Base-by-base conservation (phyloP, 179 eudicot species). In the Camellia oleifera region DNA sequence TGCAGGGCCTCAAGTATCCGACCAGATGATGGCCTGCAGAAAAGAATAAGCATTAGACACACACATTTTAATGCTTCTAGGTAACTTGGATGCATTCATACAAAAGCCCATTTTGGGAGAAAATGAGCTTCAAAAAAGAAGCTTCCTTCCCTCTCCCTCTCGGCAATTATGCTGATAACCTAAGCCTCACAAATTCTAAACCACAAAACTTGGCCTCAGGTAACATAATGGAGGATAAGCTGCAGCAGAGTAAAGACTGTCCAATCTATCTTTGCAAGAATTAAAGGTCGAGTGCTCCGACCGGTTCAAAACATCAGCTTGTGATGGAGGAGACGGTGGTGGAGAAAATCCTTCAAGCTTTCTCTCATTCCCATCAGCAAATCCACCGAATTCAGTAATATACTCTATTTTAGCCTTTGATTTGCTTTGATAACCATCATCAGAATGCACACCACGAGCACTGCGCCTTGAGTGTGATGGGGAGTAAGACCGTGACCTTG, bases 341-440 rank as follows among this genome's bases (percentile, higher is more conserved):
- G 98, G 98, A 84, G 98, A 91, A 69, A 87, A 80, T 87, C 94
- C 94, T 87, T 85, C 88, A 79, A 90, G 86, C 90, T 94, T 92
- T 66, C 91, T 93, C 80, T 88, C 90, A 76, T 89, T 89, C 78
- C 85, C 90, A 83, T 88, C 92, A 65, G 91, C 86, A 70, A 94
- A 89, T 80, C 97, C 96, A 81, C 98, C 99, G 86, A 94, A 96
- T 88, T 96, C 99, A 44, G 99, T 96, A 72, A 96, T 96, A 84
- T 85, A 96, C 82, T 96, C 99, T 78, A 94, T 94, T 85, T 94
- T 94, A 50, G 93, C 94, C 86, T 90, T 92, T 60, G 97, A 85
- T 87, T 91, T 96, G 88, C 89, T 87, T 72, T 92, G 90, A 83
- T 88, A 90, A 84, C 80, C 77, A 72, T 94, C 97, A 82, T 89